Evolutionary conservation across 2,329 filamentous ascomycete genomes (phyloP).

Genomic region (Apiospora sp.): DNA sequence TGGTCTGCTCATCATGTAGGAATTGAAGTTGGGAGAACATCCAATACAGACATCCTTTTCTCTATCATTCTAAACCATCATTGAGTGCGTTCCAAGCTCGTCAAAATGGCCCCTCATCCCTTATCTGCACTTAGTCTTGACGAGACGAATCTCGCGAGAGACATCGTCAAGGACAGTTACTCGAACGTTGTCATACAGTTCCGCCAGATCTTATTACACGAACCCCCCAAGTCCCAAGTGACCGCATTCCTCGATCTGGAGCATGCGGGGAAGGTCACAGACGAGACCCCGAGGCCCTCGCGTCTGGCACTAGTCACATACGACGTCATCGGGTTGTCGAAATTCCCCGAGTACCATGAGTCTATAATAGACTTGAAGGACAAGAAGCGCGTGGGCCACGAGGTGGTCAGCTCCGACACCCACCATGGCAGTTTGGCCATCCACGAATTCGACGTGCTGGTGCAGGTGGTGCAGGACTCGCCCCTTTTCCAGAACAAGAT

Average conservation of each 20-base stretch:
- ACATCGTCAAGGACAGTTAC: background rate
- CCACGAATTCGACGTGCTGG: conserved; percentile 46
- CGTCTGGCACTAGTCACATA: conserved; percentile 1
- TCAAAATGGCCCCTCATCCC: conserved; percentile 1
- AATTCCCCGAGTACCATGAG: conserved; percentile 13
- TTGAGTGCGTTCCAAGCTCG: background rate
- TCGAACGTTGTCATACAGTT: background rate
- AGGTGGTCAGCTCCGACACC: conserved; percentile 4
- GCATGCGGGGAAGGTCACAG: conserved; percentile 11
- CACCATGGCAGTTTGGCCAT: conserved; percentile 6
- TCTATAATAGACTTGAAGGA: background rate
- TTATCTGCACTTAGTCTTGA: conserved; percentile 1
- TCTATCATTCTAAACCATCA: background rate
- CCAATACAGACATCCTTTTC: background rate
- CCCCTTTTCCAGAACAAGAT: conserved; percentile 56
- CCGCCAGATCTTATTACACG: conserved; percentile 18
- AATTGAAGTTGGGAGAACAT: background rate
- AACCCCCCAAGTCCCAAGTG: conserved; percentile 8
- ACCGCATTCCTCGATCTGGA: background rate
- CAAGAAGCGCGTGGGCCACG: background rate
- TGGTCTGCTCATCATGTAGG: background rate
- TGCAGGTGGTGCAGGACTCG: conserved; percentile 45
- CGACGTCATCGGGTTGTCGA: background rate
- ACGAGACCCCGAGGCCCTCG: background rate
- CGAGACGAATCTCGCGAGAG: conserved; percentile 5